These are phyloP conservation scores for Fraxinus baroniana DNA, from an alignment of 305 asterid genomes.

Conservation along the genomic window DNA sequence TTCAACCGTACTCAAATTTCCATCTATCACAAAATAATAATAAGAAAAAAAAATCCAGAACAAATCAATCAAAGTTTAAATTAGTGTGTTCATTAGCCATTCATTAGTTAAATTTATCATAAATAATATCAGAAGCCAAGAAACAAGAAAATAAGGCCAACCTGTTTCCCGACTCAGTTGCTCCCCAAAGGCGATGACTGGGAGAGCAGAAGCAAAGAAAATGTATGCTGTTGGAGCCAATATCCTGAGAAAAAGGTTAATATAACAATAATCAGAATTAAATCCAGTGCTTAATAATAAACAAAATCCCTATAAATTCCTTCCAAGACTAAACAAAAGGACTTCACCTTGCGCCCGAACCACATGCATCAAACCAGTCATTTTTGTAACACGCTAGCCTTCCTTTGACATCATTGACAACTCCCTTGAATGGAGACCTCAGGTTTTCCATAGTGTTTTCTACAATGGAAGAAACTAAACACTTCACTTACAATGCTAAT, in stretches of 20 bases:
- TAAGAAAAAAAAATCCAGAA: not conserved
- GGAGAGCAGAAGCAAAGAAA: slow-evolving; percentile 93
- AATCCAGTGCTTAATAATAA: not conserved
- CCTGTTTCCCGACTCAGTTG: slow-evolving; percentile 89
- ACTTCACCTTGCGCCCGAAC: slow-evolving; percentile 62
- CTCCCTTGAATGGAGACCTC: slow-evolving; percentile 65
- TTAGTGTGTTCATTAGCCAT: not conserved
- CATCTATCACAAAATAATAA: slow-evolving; percentile 43
- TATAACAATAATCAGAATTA: slow-evolving; percentile 14
- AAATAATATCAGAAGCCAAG: not conserved
- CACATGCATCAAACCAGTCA: slow-evolving; percentile 69
- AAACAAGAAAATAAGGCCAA: slow-evolving; percentile 10
- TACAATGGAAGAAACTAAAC: slow-evolving; percentile 26
- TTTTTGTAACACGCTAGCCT: slow-evolving; percentile 66
- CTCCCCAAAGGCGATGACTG: slow-evolving; percentile 91
- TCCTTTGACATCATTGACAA: slow-evolving; percentile 60
- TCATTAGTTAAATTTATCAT: not conserved
- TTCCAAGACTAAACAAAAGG: not conserved
- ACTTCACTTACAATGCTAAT: not conserved
- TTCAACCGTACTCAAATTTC: slow-evolving; percentile 75
- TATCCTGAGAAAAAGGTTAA: slow-evolving; percentile 53
- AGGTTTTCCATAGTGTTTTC: slow-evolving; percentile 51
- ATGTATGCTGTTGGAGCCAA: slow-evolving; percentile 88
- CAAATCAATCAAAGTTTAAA: not conserved
- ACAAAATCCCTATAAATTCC: not conserved